These are phyloP conservation scores for Leccinum imitatum DNA, from an alignment of 768 basidiomycete species.

Conservation along the genomic window DNA sequence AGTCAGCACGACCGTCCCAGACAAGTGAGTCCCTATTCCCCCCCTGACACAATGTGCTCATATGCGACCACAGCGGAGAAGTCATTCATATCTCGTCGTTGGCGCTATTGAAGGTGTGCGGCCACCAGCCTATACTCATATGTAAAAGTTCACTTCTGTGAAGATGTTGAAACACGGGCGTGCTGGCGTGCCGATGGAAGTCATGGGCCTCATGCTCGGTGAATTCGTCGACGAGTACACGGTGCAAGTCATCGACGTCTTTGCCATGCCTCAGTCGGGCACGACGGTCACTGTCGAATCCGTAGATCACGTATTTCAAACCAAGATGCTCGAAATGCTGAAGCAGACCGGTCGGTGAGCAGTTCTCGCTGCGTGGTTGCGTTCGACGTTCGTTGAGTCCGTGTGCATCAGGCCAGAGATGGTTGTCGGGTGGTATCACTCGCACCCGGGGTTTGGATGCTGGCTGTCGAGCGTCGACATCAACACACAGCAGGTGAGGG, in stretches of 20 bases:
- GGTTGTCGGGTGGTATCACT: conserved; percentile 99
- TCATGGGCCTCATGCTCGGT: conserved; percentile 97
- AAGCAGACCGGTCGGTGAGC: conserved; percentile 96
- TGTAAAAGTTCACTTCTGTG: conserved; percentile 5
- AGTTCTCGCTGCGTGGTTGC: conserved; percentile 6
- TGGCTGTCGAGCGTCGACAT: conserved; percentile 99
- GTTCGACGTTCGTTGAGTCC: conserved; percentile 5
- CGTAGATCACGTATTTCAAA: conserved; percentile 98
- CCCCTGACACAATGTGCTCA: conserved; percentile 3
- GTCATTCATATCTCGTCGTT: conserved; percentile 97
- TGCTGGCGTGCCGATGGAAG: conserved; percentile 98
- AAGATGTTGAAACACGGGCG: conserved; percentile 99
- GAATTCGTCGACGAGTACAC: conserved; percentile 99
- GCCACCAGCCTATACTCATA: neutral
- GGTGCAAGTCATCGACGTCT: conserved; percentile 93
- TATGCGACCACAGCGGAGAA: conserved; percentile 60
- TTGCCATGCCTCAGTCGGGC: conserved; percentile 98
- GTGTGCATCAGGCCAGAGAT: conserved; percentile 73
- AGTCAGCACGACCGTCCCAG: conserved; percentile 60
- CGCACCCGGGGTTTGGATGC: conserved; percentile 98
- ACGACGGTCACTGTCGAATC: conserved; percentile 98
- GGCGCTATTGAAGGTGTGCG: conserved; percentile 87
- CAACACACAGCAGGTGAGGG: conserved; percentile 89
- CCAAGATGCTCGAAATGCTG: conserved; percentile 97
- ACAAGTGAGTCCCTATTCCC: conserved; percentile 57